These are phyloP conservation scores for Schrenkiella parvula DNA, from an alignment of 345 rosid species.

Conservation along the genomic window DNA sequence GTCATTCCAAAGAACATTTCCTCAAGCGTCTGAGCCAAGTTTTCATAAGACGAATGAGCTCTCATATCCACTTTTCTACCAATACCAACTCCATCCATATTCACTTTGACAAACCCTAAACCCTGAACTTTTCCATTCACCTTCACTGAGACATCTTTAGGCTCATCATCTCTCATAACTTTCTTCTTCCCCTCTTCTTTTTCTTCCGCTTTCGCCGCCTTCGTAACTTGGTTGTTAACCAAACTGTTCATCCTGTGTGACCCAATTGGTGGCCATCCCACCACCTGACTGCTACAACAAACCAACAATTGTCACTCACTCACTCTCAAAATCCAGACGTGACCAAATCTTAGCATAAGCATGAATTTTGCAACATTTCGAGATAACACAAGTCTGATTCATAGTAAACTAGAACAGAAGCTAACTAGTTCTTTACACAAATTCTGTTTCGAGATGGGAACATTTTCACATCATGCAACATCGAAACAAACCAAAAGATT, in stretches of 20 bases:
- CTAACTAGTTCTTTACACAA: not conserved
- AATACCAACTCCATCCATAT: constrained; percentile 80
- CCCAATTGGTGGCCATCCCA: constrained; percentile 94
- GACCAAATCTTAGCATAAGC: not conserved
- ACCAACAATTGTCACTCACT: not conserved
- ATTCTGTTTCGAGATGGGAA: not conserved
- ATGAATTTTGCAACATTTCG: not conserved
- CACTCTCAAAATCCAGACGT: not conserved
- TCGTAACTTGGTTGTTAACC: constrained; percentile 54
- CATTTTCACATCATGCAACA: not conserved
- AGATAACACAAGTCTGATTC: not conserved
- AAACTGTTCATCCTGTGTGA: constrained; percentile 71
- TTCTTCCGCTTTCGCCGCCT: constrained; percentile 45
- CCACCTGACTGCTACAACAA: constrained; percentile 62
- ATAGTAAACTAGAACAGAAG: not conserved
- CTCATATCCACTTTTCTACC: constrained; percentile 88
- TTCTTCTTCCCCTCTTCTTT: constrained; percentile 22
- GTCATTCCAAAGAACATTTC: constrained; percentile 66
- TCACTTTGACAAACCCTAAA: constrained; percentile 74
- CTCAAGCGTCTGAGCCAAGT: constrained; percentile 65
- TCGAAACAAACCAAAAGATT: not conserved
- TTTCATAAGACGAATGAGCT: constrained; percentile 65
- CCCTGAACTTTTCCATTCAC: constrained; percentile 45
- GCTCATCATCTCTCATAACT: constrained; percentile 35
- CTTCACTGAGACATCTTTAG: constrained; percentile 45